These are phyloP conservation scores for Kandelia obovata DNA, from an alignment of 345 rosid species.

Conservation along the genomic window DNA sequence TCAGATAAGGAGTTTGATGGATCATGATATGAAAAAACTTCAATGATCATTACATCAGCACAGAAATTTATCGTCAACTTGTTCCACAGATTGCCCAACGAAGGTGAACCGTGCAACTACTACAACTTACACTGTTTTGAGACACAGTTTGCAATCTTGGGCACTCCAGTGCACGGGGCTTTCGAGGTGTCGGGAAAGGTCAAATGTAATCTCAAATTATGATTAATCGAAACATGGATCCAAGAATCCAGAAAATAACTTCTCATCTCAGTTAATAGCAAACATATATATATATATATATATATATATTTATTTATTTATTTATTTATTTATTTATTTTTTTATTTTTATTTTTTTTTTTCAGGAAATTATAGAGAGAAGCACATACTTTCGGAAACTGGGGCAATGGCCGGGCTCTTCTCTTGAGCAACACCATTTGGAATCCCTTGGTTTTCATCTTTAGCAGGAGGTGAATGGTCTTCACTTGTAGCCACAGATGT, in stretches of 20 bases:
- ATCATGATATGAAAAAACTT: too few species aligned
- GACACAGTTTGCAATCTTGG: too few species aligned
- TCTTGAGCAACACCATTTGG: background rate
- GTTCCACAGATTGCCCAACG: too few species aligned
- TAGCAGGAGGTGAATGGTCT: constrained; percentile 13
- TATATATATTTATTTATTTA: too few species aligned
- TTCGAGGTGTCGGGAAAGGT: background rate
- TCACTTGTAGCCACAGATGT: constrained; percentile 6
- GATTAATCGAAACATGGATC: background rate
- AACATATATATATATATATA: too few species aligned
- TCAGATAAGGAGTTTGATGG: background rate
- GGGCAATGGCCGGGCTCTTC: constrained; percentile 20
- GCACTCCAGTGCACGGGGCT: background rate
- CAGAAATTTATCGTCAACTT: too few species aligned
- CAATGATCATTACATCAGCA: background rate
- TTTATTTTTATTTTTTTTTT: background rate
- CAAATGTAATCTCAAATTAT: background rate
- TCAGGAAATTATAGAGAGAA: constrained; percentile 1
- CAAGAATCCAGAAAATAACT: background rate
- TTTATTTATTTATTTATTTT: too few species aligned
- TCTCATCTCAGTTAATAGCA: background rate
- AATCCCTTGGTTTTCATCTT: constrained; percentile 8
- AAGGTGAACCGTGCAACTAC: too few species aligned
- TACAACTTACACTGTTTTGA: too few species aligned
- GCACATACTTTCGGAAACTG: constrained; percentile 23